Evolutionary conservation across 495 filamentous ascomycete species (phyloP).

Genomic region (Neurospora sp.): DNA sequence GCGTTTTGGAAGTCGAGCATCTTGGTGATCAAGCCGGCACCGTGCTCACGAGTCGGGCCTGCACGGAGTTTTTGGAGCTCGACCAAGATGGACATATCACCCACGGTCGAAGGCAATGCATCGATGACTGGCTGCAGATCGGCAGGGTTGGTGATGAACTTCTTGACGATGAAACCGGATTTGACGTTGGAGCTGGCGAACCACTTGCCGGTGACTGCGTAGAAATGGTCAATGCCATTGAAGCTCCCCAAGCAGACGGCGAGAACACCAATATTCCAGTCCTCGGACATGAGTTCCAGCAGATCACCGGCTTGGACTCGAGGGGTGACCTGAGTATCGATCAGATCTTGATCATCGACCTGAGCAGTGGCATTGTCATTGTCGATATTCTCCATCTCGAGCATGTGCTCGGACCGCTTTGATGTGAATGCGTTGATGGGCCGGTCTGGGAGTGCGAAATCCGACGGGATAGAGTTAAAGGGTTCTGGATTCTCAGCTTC

Average conservation of each 20-base stretch:
- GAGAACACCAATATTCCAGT: conserved; percentile 36
- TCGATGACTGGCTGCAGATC: conserved; percentile 49
- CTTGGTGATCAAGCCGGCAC: conserved; percentile 37
- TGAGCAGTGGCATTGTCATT: not conserved
- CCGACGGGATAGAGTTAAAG: not conserved
- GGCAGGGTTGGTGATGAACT: conserved; percentile 44
- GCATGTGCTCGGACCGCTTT: conserved; percentile 1
- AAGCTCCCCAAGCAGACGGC: conserved; percentile 61
- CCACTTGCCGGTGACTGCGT: conserved; percentile 65
- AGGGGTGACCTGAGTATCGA: conserved; percentile 1
- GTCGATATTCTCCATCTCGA: conserved; percentile 8
- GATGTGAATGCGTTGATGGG: not conserved
- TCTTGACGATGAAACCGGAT: conserved; percentile 52
- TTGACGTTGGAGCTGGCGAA: conserved; percentile 37
- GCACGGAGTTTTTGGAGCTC: conserved; percentile 33
- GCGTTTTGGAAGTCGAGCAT: conserved; percentile 42
- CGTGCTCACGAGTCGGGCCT: conserved; percentile 42
- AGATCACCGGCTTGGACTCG: conserved; percentile 62
- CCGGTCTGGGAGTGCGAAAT: not conserved
- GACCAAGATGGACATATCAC: conserved; percentile 27
- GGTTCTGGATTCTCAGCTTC: conserved; percentile 32
- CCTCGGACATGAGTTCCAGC: conserved; percentile 44
- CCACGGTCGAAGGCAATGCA: conserved; percentile 41
- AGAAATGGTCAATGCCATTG: conserved; percentile 57
- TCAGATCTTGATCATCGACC: conserved; percentile 6